These are phyloP conservation scores for Umbelopsis sp. DNA, from an alignment of 371 early-diverging fungal genomes.

Conservation along the genomic window DNA sequence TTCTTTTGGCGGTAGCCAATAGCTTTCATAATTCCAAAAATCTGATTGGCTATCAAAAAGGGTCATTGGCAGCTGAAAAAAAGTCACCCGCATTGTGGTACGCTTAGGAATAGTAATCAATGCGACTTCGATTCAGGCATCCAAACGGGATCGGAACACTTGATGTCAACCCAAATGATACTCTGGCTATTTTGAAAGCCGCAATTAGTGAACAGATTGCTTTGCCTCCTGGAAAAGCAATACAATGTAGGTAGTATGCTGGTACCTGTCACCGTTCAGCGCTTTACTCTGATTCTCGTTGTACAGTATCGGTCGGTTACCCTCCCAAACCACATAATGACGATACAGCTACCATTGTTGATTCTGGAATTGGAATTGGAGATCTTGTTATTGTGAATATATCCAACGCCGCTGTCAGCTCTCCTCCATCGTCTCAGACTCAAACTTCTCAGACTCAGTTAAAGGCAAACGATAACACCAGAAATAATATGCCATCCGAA, in stretches of 20 bases:
- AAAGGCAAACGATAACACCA: neutral
- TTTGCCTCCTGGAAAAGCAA: constrained; percentile 7
- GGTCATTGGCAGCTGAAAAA: neutral
- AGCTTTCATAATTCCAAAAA: too few species aligned
- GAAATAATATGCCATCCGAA: neutral
- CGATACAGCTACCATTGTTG: constrained; percentile 22
- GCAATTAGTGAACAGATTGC: constrained; percentile 18
- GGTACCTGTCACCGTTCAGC: neutral
- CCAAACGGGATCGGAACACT: constrained; percentile 43
- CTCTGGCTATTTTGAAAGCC: constrained; percentile 32
- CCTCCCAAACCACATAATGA: constrained; percentile 40
- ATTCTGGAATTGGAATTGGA: constrained; percentile 36
- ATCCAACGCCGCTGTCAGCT: constrained; percentile 2
- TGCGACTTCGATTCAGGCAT: constrained; percentile 57
- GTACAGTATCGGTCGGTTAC: constrained; percentile 47
- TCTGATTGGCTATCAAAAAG: too few species aligned
- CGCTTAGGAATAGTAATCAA: neutral
- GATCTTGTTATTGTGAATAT: constrained; percentile 39
- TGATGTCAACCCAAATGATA: constrained; percentile 28
- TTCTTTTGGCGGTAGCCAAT: too few species aligned
- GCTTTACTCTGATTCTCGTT: neutral
- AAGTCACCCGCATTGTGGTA: neutral
- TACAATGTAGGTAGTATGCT: constrained; percentile 26
- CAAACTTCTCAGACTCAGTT: neutral
- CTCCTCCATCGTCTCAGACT: neutral